phyloP scores from a whole-genome alignment of 257 asterid genomes.

The Capsicum pubescens region DNA sequence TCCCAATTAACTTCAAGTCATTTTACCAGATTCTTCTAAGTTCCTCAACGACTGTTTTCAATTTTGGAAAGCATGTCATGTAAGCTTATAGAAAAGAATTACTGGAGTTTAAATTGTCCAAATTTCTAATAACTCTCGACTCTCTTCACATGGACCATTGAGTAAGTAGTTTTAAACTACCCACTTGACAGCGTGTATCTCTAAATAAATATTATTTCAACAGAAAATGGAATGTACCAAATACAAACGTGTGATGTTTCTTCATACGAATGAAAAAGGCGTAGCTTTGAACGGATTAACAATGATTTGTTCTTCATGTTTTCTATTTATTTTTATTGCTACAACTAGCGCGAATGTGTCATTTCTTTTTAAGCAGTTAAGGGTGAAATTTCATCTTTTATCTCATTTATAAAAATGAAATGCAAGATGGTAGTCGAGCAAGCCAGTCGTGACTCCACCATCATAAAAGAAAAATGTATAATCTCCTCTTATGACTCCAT shows the following conservation, averaged over 20 bases:
- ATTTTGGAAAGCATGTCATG: background rate
- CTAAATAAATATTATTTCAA: background rate
- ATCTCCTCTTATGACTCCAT: background rate
- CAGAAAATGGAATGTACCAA: background rate
- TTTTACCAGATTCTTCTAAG: background rate
- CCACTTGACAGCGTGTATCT: background rate
- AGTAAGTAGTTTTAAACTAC: background rate
- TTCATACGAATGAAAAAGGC: background rate
- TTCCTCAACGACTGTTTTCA: background rate
- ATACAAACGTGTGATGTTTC: background rate
- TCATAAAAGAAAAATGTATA: background rate
- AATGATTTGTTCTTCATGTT: background rate
- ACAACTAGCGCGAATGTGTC: background rate
- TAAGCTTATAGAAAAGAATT: background rate
- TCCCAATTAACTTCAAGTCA: background rate
- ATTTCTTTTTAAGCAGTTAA: background rate
- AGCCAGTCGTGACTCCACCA: background rate
- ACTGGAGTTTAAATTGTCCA: background rate
- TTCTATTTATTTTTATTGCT: slow-evolving; percentile 2
- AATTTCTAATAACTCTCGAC: background rate
- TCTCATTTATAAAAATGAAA: background rate
- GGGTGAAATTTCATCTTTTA: background rate
- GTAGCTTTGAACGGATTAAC: background rate
- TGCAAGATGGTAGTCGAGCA: background rate
- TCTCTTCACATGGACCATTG: background rate